Evolutionary conservation across 768 basidiomycete species (phyloP).

Genomic region (Leucogyrophana mollusca): DNA sequence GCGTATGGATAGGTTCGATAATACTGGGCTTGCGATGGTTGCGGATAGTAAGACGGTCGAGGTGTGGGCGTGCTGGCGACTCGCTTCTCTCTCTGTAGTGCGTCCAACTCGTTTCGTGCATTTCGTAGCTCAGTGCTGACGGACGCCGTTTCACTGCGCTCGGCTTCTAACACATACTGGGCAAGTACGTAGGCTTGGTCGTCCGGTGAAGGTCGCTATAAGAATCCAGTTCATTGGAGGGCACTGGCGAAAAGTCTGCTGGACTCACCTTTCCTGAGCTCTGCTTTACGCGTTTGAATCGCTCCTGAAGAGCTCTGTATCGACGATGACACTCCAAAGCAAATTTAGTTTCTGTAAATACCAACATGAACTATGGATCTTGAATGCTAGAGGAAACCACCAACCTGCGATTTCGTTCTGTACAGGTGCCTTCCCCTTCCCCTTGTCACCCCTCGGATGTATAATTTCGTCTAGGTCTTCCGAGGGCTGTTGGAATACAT

Average conservation of each 20-base stretch:
- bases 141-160: constrained; percentile 58
- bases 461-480: constrained; percentile 51
- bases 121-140: constrained; percentile 60
- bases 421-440: constrained; percentile 59
- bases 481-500: constrained; percentile 72
- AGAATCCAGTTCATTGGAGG: constrained; percentile 5
- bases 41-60: constrained; percentile 37
- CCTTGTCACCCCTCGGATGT: constrained; percentile 39
- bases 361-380: constrained; percentile 3
- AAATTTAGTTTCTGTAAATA: constrained; percentile 60
- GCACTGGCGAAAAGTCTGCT: neutral
- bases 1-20: constrained; percentile 67
- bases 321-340: constrained; percentile 67
- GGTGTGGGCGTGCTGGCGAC: constrained; percentile 36
- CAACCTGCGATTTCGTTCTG: constrained; percentile 54
- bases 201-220: constrained; percentile 58
- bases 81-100: constrained; percentile 68
- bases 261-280: constrained; percentile 55
- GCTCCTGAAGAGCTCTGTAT: constrained; percentile 50
- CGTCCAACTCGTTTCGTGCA: constrained; percentile 64
- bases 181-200: constrained; percentile 64
- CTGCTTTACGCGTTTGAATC: constrained; percentile 55
- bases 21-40: constrained; percentile 47
- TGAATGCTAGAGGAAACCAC: neutral
- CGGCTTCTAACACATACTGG: constrained; percentile 62